Evolutionary conservation across 75 land plant species (phyloP).

Genomic region (Selaginella moellendorffii): DNA sequence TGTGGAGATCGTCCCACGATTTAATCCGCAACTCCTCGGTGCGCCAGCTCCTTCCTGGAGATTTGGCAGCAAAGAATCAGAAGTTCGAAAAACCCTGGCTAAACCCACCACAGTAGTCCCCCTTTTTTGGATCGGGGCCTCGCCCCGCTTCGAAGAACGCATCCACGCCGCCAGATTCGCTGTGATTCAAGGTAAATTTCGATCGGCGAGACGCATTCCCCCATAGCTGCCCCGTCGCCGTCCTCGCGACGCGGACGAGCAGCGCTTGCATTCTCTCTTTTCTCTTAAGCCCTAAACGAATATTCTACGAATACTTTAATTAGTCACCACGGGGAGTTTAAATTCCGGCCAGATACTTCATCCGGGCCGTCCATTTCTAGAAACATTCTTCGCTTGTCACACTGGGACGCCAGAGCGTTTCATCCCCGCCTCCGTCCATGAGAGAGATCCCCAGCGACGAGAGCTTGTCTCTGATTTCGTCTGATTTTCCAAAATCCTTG

Average conservation of each 20-base stretch:
- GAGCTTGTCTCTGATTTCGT: slow-evolving; percentile 50
- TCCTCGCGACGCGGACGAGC: no score
- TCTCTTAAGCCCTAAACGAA: no score
- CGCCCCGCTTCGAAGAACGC: neutral
- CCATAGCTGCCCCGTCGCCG: no score
- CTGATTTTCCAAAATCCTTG: slow-evolving; percentile 58
- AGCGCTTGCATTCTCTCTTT: no score
- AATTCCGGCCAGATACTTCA: no score
- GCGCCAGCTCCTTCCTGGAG: slow-evolving; percentile 78
- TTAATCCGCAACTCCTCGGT: slow-evolving; percentile 75
- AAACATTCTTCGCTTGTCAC: no score
- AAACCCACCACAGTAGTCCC: neutral
- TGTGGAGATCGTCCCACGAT: slow-evolving; percentile 92
- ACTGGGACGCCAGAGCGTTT: slow-evolving; percentile 69
- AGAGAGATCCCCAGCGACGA: slow-evolving; percentile 56
- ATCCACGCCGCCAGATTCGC: neutral
- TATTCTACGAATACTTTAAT: no score
- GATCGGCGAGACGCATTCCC: no score
- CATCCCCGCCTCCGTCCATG: slow-evolving; percentile 81
- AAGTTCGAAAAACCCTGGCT: neutral
- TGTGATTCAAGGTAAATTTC: no score
- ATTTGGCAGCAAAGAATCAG: no score
- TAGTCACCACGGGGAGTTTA: no score
- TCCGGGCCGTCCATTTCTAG: no score
- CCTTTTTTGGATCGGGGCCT: neutral